Evolutionary conservation across 2,329 filamentous ascomycete species (phyloP), one percentile per base, ranked within the genome.

Genomic region (Cryphonectria parasitica): DNA sequence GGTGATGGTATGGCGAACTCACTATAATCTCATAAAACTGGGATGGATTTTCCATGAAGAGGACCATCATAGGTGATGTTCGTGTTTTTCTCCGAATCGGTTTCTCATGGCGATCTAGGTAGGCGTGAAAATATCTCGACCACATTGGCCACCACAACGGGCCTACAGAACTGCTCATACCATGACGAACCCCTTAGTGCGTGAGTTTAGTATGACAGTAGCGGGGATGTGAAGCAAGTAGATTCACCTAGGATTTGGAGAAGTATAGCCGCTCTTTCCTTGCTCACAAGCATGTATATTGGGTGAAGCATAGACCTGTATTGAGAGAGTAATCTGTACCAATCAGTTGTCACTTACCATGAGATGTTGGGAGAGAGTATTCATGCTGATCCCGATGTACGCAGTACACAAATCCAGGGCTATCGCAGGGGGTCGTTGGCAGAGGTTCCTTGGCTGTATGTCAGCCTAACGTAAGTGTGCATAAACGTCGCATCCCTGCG

Each of bases 381-480:
- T 19, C 45, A 34, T 31, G 54, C 45, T n/a, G 45, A 49, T 31
- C 28, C 52, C 13, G 52, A 25, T 22, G 34, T 39, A 39, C 36
- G 36, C 36, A 13, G 52, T 22, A n/a, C 25, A 28, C 52, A 5
- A 15, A 25, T 28, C 25, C 10, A 28, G 52, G 13, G 8, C 11
- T 7, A 4, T 56, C 52, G 52, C 52, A 31, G 28, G 49, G 28
- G 31, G 54, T 15, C 54, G 54, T 58, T 58, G 54, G 54, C 54
- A 34, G 54, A 58, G 54, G 28, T 58, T 31, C 54, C 28, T 31
- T 19, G 54, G 25, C 54, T 17, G 25, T 19, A 58, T 17, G 25
- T 58, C 17, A 19, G 54, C 54, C 54, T 58, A 58, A 58, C 52
- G 58, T 34, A 61, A 34, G 58, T 61, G 31, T 61, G 58, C 58